phyloP scores from a whole-genome alignment of 257 asterid genomes.

The Solanum tacnaense region DNA sequence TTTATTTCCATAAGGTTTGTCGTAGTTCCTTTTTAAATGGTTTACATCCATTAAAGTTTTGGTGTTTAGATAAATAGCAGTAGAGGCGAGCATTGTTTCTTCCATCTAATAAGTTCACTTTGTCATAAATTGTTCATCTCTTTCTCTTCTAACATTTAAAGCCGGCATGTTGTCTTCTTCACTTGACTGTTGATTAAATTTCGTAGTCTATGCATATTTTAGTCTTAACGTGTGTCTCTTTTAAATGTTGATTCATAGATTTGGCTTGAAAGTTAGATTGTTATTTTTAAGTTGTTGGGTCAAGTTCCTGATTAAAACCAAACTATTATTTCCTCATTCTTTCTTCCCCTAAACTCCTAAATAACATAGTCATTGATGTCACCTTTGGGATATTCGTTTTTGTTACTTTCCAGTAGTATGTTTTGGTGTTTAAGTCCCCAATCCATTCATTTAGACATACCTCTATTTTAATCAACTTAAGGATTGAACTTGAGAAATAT shows the following conservation, averaged over 20 bases:
- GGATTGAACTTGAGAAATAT: not conserved
- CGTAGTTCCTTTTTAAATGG: too few relatives aligned
- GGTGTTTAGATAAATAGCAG: not conserved
- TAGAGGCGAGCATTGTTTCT: not conserved
- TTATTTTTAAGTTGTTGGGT: not conserved
- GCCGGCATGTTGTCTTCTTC: not conserved
- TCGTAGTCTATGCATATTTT: not conserved
- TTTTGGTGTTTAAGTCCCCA: not conserved
- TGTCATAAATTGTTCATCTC: not conserved
- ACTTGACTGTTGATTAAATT: not conserved
- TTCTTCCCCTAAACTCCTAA: not conserved
- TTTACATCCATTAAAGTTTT: not conserved
- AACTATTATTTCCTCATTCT: not conserved
- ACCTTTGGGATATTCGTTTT: too few relatives aligned
- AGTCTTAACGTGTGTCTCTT: not conserved
- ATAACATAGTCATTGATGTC: not conserved
- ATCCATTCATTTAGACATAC: not conserved
- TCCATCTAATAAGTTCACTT: not conserved
- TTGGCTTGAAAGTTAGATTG: not conserved
- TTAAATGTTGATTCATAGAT: not conserved
- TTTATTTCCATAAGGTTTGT: too few relatives aligned
- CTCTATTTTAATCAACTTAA: not conserved
- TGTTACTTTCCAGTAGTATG: not conserved
- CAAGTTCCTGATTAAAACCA: not conserved
- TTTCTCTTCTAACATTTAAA: not conserved